Base-by-base conservation (phyloP, 2,329 filamentous ascomycete species). In the Knufia fluminis region DNA sequence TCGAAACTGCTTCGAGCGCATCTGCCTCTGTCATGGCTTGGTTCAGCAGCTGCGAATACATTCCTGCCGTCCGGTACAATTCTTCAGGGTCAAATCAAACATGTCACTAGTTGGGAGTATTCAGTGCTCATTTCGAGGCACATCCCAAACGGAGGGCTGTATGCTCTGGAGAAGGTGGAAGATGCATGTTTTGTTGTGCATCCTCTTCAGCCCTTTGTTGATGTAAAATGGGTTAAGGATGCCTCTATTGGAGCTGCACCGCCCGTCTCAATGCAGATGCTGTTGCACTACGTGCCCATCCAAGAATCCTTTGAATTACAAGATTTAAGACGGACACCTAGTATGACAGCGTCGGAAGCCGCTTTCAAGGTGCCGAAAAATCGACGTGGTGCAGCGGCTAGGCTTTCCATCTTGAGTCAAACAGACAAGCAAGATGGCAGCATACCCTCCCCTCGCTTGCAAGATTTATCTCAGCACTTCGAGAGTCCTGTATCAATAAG, bases 361-460 rank as follows among this genome's bases (percentile, higher is more conserved):
- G 54, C 53, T 33, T 53, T 57, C 6, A 58, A 54, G 43, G 42
- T 41, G 32, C 58, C 58, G 2, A 55, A 48, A 24, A 59, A 58
- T 43, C 51, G 51, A 45, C 50, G 54, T 46, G 58, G 58, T 31
- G 57, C 55, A 4, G 50, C 57, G 33, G 58, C 57, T 9, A 50
- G 55, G 39, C 54, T 55, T 52, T 59, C 57, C 2, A 59, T 60
- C n/a, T 35, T 60, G 45, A 49, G 28, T 22, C 35, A 48, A 32
- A n/a, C 8, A 14, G 26, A 12, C 14, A 41, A 28, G 24, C 38
- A 32, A 41, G 35, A 40, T n/a, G 20, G 31, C 20, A 19, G 7
- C 16, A 28, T 22, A 12, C 9, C n/a, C 16, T 41, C 35, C 2
- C 36, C 35, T 3, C 19, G 12, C 4, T n/a, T 33, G 8, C 35